These are phyloP conservation scores for Fragaria vesca DNA, from an alignment of 306 rosid species.

Conservation along the genomic window DNA sequence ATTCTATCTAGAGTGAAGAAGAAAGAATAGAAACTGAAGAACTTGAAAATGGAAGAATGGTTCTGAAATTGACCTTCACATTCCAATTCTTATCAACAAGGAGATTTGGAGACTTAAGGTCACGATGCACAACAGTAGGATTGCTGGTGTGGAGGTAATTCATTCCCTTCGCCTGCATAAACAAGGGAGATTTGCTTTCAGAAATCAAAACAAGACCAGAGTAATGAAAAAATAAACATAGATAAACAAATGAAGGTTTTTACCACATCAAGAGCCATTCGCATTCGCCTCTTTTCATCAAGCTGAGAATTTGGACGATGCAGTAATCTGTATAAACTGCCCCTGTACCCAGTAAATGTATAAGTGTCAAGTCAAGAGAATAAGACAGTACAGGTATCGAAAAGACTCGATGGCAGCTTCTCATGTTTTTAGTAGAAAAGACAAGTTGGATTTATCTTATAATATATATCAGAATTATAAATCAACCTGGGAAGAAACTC, in stretches of 20 bases:
- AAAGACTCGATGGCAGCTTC: conserved; percentile 11
- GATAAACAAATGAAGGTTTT: conserved; percentile 22
- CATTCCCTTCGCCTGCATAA: conserved; percentile 93
- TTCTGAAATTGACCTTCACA: conserved; percentile 66
- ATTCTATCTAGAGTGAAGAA: conserved; percentile 3
- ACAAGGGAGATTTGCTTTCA: conserved; percentile 10
- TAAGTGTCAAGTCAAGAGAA: conserved; percentile 34
- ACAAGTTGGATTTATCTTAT: background rate
- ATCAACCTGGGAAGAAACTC: conserved; percentile 94
- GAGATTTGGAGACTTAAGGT: conserved; percentile 93
- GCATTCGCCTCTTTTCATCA: conserved; percentile 89
- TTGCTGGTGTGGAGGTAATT: conserved; percentile 97
- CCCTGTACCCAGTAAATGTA: conserved; percentile 56
- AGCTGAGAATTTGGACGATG: conserved; percentile 90
- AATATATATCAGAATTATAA: background rate
- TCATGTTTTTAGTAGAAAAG: background rate
- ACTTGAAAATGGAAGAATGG: conserved; percentile 18
- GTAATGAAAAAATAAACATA: conserved; percentile 12
- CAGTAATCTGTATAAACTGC: conserved; percentile 83
- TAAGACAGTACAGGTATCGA: conserved; percentile 20
- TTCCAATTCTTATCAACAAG: conserved; percentile 98
- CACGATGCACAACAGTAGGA: conserved; percentile 96
- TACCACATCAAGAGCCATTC: conserved; percentile 99
- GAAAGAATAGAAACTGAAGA: background rate
- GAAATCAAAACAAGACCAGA: conserved; percentile 28